Conservation (phyloP, 495 filamentous ascomycete genomes). For the Xylaria venustula region DNA sequence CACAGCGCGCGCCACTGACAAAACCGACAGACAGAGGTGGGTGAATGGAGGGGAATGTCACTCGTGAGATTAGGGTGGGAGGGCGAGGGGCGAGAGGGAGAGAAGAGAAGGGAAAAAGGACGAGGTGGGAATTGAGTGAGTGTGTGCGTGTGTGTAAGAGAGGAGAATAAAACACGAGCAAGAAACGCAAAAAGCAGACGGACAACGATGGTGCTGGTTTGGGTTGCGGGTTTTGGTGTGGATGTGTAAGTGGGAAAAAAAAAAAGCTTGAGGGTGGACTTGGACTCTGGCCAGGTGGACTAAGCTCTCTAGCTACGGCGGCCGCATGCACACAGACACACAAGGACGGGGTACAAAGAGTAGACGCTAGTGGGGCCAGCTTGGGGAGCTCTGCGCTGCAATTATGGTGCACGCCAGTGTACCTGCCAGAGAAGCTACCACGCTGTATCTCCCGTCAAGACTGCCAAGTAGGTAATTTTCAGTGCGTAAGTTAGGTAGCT, state of each 20-base stretch:
- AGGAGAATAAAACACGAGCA: constrained; percentile 44
- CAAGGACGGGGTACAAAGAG: too few relatives aligned
- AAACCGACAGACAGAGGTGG: constrained; percentile 36
- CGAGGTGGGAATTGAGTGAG: constrained; percentile 29
- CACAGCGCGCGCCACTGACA: constrained; percentile 42
- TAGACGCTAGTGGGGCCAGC: not conserved
- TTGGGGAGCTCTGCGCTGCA: not conserved
- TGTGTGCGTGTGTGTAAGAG: constrained; percentile 25
- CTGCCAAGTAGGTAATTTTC: too few relatives aligned
- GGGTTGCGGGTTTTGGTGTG: constrained; percentile 34
- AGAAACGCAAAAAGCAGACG: constrained; percentile 57
- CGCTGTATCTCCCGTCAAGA: too few relatives aligned
- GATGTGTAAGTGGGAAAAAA: constrained; percentile 43
- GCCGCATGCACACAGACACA: too few relatives aligned
- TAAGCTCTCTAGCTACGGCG: not conserved
- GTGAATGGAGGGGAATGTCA: constrained; percentile 24
- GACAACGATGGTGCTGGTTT: constrained; percentile 45
- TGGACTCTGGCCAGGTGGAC: constrained; percentile 1
- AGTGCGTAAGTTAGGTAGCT: too few relatives aligned
- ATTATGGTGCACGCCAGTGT: too few relatives aligned
- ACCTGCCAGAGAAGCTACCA: too few relatives aligned
- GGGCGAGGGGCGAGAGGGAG: constrained; percentile 37
- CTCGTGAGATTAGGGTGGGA: constrained; percentile 30
- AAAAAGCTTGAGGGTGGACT: constrained; percentile 31
- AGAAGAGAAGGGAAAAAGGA: constrained; percentile 46